Conservation (phyloP, 352 stramenopile species). For the Globisporangium ultimum region DNA sequence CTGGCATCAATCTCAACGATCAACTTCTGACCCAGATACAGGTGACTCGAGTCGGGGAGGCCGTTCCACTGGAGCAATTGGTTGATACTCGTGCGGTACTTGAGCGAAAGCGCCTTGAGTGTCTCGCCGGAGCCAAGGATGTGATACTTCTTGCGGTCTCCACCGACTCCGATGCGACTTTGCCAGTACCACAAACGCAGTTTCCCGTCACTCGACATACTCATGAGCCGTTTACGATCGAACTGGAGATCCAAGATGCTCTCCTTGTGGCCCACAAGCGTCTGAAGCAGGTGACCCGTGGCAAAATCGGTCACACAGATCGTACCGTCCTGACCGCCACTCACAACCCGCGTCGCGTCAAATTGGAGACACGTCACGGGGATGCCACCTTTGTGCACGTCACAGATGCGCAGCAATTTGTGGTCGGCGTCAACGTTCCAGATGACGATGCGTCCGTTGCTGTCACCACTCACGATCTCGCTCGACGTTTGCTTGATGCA, state of each 20-base stretch:
- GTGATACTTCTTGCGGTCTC: slow-evolving; percentile 63
- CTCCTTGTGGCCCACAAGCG: slow-evolving; percentile 42
- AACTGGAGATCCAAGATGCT: slow-evolving; percentile 69
- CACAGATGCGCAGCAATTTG: slow-evolving; percentile 61
- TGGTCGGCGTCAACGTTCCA: slow-evolving; percentile 62
- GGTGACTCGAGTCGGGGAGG: slow-evolving; percentile 60
- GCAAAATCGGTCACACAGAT: slow-evolving; percentile 79
- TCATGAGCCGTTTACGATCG: slow-evolving; percentile 62
- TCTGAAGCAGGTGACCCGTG: slow-evolving; percentile 64
- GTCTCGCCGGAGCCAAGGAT: slow-evolving; percentile 69
- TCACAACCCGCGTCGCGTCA: slow-evolving; percentile 74
- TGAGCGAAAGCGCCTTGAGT: slow-evolving; percentile 65
- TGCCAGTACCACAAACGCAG: slow-evolving; percentile 74
- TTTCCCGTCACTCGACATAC: slow-evolving; percentile 55
- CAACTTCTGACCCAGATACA: slow-evolving; percentile 76
- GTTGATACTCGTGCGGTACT: slow-evolving; percentile 72
- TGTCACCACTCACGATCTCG: slow-evolving; percentile 72
- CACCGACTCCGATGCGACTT: slow-evolving; percentile 31
- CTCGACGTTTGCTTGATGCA: slow-evolving; percentile 58
- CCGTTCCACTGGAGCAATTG: slow-evolving; percentile 71
- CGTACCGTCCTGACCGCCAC: slow-evolving; percentile 36
- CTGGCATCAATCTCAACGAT: slow-evolving; percentile 53
- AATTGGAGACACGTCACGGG: slow-evolving; percentile 69
- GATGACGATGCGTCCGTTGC: slow-evolving; percentile 49
- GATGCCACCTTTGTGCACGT: slow-evolving; percentile 36